These are phyloP conservation scores for Trichoderma pleuroti DNA, from an alignment of 2,329 filamentous ascomycete genomes.

Conservation along the genomic window DNA sequence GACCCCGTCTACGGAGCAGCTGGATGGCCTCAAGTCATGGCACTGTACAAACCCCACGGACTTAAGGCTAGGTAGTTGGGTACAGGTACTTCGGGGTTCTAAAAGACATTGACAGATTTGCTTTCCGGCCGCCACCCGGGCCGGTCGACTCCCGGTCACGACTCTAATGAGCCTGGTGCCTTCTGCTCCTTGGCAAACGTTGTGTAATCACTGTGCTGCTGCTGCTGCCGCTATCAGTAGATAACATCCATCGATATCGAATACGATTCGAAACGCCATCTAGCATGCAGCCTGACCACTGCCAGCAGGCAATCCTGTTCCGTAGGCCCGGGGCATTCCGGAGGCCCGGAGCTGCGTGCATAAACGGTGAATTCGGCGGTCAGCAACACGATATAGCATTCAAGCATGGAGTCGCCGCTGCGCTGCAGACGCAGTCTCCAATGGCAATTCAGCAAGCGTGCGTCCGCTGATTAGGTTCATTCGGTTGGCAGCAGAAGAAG, in stretches of 20 bases:
- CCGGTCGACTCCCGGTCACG: background rate
- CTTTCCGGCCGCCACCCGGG: conserved; percentile 4
- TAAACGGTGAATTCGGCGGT: conserved; percentile 8
- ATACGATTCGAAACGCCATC: background rate
- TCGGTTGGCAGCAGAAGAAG: background rate
- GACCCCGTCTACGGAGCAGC: background rate
- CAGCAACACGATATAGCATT: background rate
- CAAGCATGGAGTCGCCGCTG: background rate
- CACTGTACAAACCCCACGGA: background rate
- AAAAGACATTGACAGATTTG: background rate
- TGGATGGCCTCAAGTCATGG: too few species aligned
- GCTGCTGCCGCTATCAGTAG: background rate
- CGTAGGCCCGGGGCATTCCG: background rate
- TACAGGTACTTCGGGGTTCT: background rate
- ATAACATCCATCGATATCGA: background rate
- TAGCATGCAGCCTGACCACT: background rate
- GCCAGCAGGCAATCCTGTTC: background rate
- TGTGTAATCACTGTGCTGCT: background rate
- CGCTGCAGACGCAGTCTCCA: background rate
- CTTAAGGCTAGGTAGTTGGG: too few species aligned
- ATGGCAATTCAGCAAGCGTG: background rate
- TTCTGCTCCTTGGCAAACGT: background rate
- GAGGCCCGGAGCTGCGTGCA: conserved; percentile 5
- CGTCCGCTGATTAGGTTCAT: background rate
- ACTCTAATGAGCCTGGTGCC: background rate